Conservation (phyloP, 176 grass and related monocot genomes). For the Elymus sibiricus region DNA sequence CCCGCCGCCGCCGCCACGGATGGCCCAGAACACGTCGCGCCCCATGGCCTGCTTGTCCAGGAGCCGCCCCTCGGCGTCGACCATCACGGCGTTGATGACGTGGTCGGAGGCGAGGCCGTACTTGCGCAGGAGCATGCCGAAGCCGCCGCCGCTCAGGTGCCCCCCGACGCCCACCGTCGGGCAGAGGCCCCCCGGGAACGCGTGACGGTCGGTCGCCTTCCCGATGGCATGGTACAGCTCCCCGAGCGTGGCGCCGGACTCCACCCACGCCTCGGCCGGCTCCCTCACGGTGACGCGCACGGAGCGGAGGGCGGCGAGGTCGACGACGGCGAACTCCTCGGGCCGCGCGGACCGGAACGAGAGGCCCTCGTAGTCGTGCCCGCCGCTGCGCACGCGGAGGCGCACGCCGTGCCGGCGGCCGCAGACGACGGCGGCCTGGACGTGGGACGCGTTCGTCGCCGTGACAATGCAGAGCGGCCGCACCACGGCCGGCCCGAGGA, state of each 20-base stretch:
- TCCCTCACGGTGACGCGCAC: neutral
- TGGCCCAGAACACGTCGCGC: conserved; percentile 6
- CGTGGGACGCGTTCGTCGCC: conserved; percentile 38
- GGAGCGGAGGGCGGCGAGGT: neutral
- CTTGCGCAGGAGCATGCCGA: neutral
- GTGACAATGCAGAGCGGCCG: conserved; percentile 46
- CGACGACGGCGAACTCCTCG: conserved; percentile 1
- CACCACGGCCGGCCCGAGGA: conserved; percentile 9
- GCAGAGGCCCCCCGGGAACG: neutral
- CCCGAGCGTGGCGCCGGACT: neutral
- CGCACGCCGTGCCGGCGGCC: conserved; percentile 22
- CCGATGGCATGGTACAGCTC: conserved; percentile 4
- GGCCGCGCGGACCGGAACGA: conserved; percentile 33
- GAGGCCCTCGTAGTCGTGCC: conserved; percentile 79
- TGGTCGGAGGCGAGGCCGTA: neutral
- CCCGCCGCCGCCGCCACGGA: neutral
- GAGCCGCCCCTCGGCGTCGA: neutral
- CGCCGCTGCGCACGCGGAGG: conserved; percentile 62
- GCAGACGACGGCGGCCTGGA: conserved; percentile 46
- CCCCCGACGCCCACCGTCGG: neutral
- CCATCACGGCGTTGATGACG: neutral
- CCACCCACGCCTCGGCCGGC: neutral
- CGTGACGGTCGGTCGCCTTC: neutral
- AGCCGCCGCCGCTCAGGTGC: neutral
- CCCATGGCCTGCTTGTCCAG: neutral